A percentile compares a stretch with the other conserved stretches of the same genome.
Evolutionary conservation across 164 flowering plant species (phyloP).

Genomic region (Aristolochia californica): DNA sequence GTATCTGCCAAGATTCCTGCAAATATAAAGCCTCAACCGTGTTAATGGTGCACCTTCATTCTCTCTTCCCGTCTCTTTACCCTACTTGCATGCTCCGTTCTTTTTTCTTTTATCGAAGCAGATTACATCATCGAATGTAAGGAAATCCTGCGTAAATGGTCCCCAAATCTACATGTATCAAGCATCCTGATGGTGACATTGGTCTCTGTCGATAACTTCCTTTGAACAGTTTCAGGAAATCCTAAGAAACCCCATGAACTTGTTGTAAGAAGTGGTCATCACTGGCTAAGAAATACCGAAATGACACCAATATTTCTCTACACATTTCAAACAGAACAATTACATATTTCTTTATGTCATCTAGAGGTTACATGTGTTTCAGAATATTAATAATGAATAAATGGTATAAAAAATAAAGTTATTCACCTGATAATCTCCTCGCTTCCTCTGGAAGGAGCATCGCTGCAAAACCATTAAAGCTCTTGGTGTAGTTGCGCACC

Average conservation of each 20-base stretch:
- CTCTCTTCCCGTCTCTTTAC: too few relatives aligned
- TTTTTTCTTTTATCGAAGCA: too few relatives aligned
- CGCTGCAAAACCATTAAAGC: constrained; percentile 67
- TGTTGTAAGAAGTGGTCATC: constrained; percentile 11
- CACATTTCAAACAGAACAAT: too few relatives aligned
- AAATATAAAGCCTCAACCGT: too few relatives aligned
- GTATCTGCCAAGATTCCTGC: too few relatives aligned
- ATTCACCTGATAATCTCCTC: constrained; percentile 27
- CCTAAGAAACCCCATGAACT: constrained; percentile 17
- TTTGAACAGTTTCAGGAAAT: constrained; percentile 1
- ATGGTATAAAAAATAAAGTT: neutral
- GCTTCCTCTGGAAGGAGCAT: constrained; percentile 54
- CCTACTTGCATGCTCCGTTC: too few relatives aligned
- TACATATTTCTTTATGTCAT: too few relatives aligned
- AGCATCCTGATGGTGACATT: constrained; percentile 12
- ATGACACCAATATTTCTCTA: constrained; percentile 48
- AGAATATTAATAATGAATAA: too few relatives aligned
- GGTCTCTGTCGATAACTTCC: constrained; percentile 6
- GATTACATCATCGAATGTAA: too few relatives aligned
- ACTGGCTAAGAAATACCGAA: constrained; percentile 50
- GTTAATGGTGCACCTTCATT: too few relatives aligned
- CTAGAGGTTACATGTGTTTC: too few relatives aligned
- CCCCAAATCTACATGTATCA: constrained; percentile 15
- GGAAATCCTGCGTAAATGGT: too few relatives aligned
- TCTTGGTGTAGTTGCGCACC: constrained; percentile 49